Evolutionary conservation across 2,329 filamentous ascomycete species (phyloP), one percentile per base, ranked within the genome.

Genomic region (Zymoseptoria crescenta): DNA sequence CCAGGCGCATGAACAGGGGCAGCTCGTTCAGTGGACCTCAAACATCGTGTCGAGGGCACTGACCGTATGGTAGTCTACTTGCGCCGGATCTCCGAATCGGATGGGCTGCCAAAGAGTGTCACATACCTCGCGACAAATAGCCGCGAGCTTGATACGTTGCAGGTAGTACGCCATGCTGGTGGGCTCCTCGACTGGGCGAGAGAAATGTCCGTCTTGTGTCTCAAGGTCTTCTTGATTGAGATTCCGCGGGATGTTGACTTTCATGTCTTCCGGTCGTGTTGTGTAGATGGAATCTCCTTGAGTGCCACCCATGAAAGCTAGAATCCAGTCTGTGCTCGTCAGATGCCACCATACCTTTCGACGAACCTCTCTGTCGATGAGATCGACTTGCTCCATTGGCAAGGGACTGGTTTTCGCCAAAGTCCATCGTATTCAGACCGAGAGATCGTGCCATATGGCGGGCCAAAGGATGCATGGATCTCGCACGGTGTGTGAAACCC

Each of bases 131-230:
- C 77, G 73, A 51, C 74, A 77, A 3, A 75, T 64, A 35, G 73
- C 68, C 13, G 73, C 73, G 8, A 80, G 64, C 28, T 71, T 73
- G n/a, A 78, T 68, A 0, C 78, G 73, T 35, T 75, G 69, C 4
- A 79, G 65, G 24, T 74, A 75, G 58, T 78, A 80, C 6, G 76
- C 75, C 74, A 78, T 79, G 10, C 68, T 66, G 0, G 77, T 79
- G 8, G 76, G 75, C 13, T 73, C 68, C 2, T 69, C 68, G 0
- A 71, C 55, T 1, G 76, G 72, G 19, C 63, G 59, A 4, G 68
- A 62, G 5, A 68, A 64, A 2, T 65, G 63, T 8, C 62, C 54
- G 7, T 59, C 28, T 60, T 67, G 21, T n/a, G 55, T 30, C 9
- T 60, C 53, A 1, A 80, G 68, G 5, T 75, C 71, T 1, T 70